Base-by-base conservation (phyloP, 495 filamentous ascomycete genomes). In the Penicillium dipodomyicola region DNA sequence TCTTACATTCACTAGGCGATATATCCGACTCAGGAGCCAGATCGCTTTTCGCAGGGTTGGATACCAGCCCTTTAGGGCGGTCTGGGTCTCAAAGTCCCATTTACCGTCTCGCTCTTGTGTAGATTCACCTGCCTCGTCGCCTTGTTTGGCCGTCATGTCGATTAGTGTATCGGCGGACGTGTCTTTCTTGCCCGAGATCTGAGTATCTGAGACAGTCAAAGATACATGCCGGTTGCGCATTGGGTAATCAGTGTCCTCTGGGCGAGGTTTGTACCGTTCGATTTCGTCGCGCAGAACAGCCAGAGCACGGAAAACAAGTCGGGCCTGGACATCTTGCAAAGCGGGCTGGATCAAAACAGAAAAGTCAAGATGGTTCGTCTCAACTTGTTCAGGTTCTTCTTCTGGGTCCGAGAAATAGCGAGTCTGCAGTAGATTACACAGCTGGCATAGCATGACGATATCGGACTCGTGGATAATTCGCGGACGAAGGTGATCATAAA, bases 391-490 rank as follows among this genome's bases (percentile, higher is more conserved):
- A 14, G 83, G 77, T 44, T 88, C 82, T 45, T 96, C 91, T 42
- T 88, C 87, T 37, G 81, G 80, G 43, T 88, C 84, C 22, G 87
- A 76, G 62, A 92, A 79, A 59, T 96, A 96, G 41, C 87, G 84
- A n/a, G 89, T 89, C 60, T 92, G 90, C 11, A 96, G 74, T 67
- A 92, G 80, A 9, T 86, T 87, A 53, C 91, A 87, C 1, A 96
- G 74, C 62, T 90, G 88, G 71, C 91, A 96, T 4, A 93, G 81
- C 74, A 88, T 83, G 75, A 91, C 62, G 60, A 88, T 76, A 74
- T 82, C 82, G 19, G 79, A 85, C 65, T 90, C 87, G 59, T 87
- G 86, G 42, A 89, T 87, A 22, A 84, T 88, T 30, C 81, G 75
- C 8, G 87, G 87, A 32, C 84, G 78, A 22, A 91, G 74, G 60